Evolutionary conservation across 108 stramenopile species (phyloP), one percentile per base, ranked within the genome.

Genomic region (Licmophora abbreviata): DNA sequence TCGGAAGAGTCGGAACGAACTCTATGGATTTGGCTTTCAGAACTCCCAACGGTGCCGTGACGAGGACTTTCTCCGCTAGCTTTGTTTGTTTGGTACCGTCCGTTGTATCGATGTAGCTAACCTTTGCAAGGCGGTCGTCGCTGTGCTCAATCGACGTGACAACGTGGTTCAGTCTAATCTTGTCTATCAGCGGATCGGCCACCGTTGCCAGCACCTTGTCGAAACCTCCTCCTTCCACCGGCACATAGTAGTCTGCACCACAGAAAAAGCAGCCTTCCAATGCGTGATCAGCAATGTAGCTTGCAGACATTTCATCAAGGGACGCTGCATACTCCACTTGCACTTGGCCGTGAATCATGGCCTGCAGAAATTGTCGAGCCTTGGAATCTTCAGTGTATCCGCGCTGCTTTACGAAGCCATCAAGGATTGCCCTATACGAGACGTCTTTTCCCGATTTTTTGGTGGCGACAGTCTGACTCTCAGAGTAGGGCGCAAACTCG

Each of bases 41-140:
- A 7, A 82, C 80, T 2, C 80, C 83, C 34, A 85, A 52, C 26
- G 83, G 75, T 5, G 77, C 69, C 22, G 83, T 82, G 12, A 79
- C 66, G 21, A 85, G 27, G 9, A 66, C 69, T 18, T 38, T 46
- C 8, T 26, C 23, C 6, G 60, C 43, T 1, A 1, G 1, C 36
- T 38, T 21, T 21, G 35, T 32, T 38, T 14, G 36, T 2, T 17
- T 15, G 1, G 21, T 37, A 11, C 35, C 35, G 10, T 25, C 28
- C 28, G 5, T 11, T 14, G n/a, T 31, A 5, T 28, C 28, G 27
- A 15, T 29, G 25, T 17, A 29, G 1, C 23, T 21, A 2, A 46
- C 44, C 14, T 25, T 6, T 21, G 6, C 21, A n/a, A 25, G 14
- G 24, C 33, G 17, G 3, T 33, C n/a, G 31, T 31, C 14, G 9